Evolutionary conservation across 306 rosid species (phyloP), one percentile per base, ranked within the genome.

Genomic region (Macrotyloma uniflorum): DNA sequence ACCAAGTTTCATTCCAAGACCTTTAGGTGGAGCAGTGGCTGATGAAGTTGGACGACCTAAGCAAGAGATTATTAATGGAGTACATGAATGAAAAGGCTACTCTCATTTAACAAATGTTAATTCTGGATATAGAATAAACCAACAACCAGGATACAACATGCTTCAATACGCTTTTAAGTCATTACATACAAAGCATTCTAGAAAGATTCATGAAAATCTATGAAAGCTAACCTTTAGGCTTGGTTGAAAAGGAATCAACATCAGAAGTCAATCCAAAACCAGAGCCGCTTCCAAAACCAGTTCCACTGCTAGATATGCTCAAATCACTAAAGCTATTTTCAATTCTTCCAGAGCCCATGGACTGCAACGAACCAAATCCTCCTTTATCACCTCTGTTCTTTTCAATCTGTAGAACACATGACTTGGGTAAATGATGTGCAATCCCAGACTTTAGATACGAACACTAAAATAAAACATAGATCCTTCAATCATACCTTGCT

Each of bases 11-110:
- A 92, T 94, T 28, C 97, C 97, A 79, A 82, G 87, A 79, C 97
- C 90, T 83, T 93, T 95, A 3, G 99, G 94, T 47, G 98, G 98
- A 79, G 99, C 98, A 81, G 93, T 93, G 53, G 96, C 98, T 79
- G 93, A 87, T 55, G 93, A 85, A 58, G 88, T 83, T 64, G 90
- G 93, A 67, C 89, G 98, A 40, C 90, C 99, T 89, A 84, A 75
- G 67, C 67, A 79, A 42, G 33, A 74, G 23, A 71, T 33, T 40
- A 71, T 33, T 40, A 18, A 36, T 20, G 19, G 47, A 83, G 63
- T 32, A 73, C 35, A 78, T 30, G 38, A 73, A 75, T 66, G 43
- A 70, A 84, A 82, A 75, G 16, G 59, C 13, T 62, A 55, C 65
- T 35, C 23, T 73, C 55, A 59, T 62, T 75, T 54, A 22, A 68